Conservation (phyloP, 2,329 filamentous ascomycete species). For the Teratosphaeria epicoccoides region DNA sequence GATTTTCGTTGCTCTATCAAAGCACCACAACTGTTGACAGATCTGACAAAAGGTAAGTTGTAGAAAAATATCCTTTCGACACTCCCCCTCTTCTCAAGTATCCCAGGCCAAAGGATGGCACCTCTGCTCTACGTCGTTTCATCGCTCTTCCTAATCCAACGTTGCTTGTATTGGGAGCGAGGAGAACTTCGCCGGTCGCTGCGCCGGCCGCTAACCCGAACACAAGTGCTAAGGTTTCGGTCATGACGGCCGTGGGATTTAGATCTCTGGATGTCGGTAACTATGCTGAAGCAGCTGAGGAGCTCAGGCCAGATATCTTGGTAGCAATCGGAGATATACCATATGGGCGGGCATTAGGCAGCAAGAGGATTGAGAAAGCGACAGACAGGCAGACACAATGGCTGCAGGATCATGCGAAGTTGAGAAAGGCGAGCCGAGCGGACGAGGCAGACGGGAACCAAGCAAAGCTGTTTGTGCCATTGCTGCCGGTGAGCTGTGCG, state of each 20-base stretch:
- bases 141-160: conserved; percentile 57
- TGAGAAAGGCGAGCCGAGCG: conserved; percentile 3
- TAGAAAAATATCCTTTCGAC: conserved; percentile 46
- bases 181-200: conserved; percentile 64
- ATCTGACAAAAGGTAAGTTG: conserved; percentile 42
- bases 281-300: conserved; percentile 55
- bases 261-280: conserved; percentile 56
- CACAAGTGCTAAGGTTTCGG: conserved; percentile 55
- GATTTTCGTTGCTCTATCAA: conserved; percentile 7
- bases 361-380: conserved; percentile 71
- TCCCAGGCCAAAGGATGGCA: conserved; percentile 23
- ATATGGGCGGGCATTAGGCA: conserved; percentile 35
- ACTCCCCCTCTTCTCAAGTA: conserved; percentile 41
- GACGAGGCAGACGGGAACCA: not conserved
- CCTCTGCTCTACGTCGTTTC: conserved; percentile 62
- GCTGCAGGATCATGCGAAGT: conserved; percentile 51
- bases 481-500: conserved; percentile 64
- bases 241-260: conserved; percentile 84
- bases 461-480: conserved; percentile 50
- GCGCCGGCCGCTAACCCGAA: conserved; percentile 47
- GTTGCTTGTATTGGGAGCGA: conserved; percentile 62
- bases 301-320: conserved; percentile 68
- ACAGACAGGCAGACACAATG: conserved; percentile 75
- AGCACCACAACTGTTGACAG: conserved; percentile 27
- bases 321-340: conserved; percentile 68